Evolutionary conservation across 306 rosid genomes (phyloP).

Genomic region (Hylodesmum podocarpum): DNA sequence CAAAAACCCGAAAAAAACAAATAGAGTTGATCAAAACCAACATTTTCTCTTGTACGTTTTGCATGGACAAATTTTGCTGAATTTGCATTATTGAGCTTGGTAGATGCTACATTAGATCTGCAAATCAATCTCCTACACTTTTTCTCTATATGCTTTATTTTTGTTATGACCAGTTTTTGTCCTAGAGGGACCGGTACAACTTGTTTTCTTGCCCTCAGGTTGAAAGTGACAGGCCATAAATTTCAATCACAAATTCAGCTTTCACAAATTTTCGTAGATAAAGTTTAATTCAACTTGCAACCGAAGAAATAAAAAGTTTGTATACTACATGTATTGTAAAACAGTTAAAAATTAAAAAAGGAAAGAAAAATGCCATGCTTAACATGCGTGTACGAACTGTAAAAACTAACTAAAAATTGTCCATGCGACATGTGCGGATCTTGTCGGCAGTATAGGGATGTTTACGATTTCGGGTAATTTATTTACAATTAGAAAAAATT

Average conservation of each 20-base stretch:
- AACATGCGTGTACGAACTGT: not conserved
- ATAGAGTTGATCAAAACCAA: not conserved
- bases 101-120: not conserved
- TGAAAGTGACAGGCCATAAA: not conserved
- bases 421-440: constrained; percentile 24
- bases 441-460: constrained; percentile 6
- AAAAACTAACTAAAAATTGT: not conserved
- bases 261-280: not conserved
- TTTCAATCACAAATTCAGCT: not conserved
- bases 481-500: too few species aligned
- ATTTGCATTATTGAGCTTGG: not conserved
- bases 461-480: too few species aligned
- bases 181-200: not conserved
- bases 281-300: not conserved
- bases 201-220: not conserved
- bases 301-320: not conserved
- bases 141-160: not conserved
- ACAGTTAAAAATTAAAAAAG: not conserved
- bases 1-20: not conserved
- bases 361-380: not conserved
- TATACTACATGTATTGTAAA: not conserved
- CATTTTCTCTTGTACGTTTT: not conserved
- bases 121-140: not conserved
- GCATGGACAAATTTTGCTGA: constrained; percentile 7
- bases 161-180: not conserved